Conservation (phyloP, 202 grass and related monocot genomes). For the Setaria viridis region DNA sequence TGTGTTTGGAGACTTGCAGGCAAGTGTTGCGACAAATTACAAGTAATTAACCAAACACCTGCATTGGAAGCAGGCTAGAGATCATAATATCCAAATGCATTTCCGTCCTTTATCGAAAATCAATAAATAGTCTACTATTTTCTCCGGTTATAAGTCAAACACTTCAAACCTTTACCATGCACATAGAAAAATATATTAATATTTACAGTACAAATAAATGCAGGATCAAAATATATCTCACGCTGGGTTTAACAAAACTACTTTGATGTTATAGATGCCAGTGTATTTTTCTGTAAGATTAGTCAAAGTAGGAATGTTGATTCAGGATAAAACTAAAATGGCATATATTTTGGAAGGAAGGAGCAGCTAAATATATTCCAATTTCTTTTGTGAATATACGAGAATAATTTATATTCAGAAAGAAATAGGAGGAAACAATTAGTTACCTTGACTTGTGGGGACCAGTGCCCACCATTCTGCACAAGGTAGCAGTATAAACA, state of each 20-base stretch:
- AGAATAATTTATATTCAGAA: not conserved
- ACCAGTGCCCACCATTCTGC: conserved; percentile 35
- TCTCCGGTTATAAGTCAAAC: not conserved
- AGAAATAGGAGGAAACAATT: not conserved
- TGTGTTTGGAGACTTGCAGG: conserved; percentile 8
- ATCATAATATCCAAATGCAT: conserved; percentile 32
- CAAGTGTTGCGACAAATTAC: conserved; percentile 1
- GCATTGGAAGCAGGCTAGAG: conserved; percentile 35
- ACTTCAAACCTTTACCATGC: not conserved
- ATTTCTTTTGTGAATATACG: not conserved
- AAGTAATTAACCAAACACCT: conserved; percentile 42
- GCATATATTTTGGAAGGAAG: no score
- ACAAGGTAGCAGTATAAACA: conserved; percentile 37
- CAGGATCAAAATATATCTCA: no score
- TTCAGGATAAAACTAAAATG: not conserved
- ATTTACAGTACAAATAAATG: not conserved
- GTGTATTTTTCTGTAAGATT: not conserved
- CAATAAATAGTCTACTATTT: not conserved
- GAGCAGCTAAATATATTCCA: not conserved
- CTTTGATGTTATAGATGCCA: no score
- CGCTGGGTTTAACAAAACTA: no score
- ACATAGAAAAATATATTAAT: no score
- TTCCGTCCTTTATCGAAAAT: not conserved
- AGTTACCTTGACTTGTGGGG: not conserved
- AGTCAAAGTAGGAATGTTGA: not conserved